Evolutionary conservation across 495 filamentous ascomycete species (phyloP).

Genomic region (Penicillium taxi): DNA sequence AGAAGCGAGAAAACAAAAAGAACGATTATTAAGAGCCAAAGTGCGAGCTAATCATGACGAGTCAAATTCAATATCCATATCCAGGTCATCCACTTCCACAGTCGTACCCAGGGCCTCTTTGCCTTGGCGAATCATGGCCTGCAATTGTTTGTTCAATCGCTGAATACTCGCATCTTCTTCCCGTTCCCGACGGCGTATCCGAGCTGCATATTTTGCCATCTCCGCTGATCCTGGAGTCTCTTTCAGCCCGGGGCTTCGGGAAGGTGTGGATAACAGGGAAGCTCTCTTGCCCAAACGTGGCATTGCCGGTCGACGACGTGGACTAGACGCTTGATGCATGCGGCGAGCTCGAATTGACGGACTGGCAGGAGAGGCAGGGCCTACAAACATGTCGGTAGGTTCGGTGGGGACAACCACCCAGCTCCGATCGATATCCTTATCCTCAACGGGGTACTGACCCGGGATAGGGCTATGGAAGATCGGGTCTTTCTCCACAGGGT

Average conservation of each 20-base stretch:
- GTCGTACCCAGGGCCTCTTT: conserved; percentile 78
- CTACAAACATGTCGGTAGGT: conserved; percentile 13
- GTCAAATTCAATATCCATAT: conserved; percentile 41
- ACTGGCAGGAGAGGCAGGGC: conserved; percentile 11
- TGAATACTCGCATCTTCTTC: conserved; percentile 72
- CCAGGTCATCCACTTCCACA: conserved; percentile 58
- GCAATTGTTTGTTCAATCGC: conserved; percentile 67
- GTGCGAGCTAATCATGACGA: neutral
- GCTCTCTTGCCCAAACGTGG: conserved; percentile 23
- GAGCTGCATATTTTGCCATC: conserved; percentile 58
- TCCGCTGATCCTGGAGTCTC: conserved; percentile 49
- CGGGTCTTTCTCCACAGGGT: conserved; percentile 17
- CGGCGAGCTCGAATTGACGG: conserved; percentile 17
- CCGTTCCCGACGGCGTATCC: conserved; percentile 59
- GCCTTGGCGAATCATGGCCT: conserved; percentile 80
- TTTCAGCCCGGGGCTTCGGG: conserved; percentile 20
- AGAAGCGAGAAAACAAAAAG: neutral
- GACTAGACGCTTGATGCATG: conserved; percentile 18
- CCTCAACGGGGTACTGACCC: conserved; percentile 40
- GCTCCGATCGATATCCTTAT: conserved; percentile 50
- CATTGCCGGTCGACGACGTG: conserved; percentile 22
- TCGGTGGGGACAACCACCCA: conserved; percentile 70
- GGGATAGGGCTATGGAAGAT: conserved; percentile 16
- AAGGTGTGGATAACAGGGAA: conserved; percentile 29
- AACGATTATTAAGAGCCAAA: conserved; percentile 1